Evolutionary conservation across 176 grass and related monocot genomes (phyloP).

Genomic region (maize (Zea mays)): DNA sequence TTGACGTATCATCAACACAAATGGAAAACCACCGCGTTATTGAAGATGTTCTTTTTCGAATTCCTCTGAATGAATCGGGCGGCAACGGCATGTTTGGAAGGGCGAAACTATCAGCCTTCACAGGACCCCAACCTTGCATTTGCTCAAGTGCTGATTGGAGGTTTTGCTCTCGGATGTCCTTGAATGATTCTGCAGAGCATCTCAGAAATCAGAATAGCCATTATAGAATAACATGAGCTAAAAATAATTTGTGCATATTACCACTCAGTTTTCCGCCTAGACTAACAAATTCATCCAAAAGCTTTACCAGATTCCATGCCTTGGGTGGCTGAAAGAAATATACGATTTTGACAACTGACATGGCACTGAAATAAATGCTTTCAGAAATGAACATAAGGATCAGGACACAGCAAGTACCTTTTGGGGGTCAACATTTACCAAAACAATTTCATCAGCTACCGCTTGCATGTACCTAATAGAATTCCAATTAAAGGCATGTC

Average conservation of each 20-base stretch:
- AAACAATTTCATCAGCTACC: slow-evolving; percentile 82
- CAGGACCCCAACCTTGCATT: slow-evolving; percentile 45
- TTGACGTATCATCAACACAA: slow-evolving; percentile 74
- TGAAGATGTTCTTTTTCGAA: slow-evolving; percentile 76
- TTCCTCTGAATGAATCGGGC: slow-evolving; percentile 80
- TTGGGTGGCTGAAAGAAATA: slow-evolving; percentile 62
- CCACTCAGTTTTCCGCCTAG: slow-evolving; percentile 64
- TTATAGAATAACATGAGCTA: slow-evolving; percentile 1
- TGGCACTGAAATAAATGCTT: background rate
- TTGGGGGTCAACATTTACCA: slow-evolving; percentile 68
- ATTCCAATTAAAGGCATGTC: slow-evolving; percentile 30
- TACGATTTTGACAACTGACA: slow-evolving; percentile 17
- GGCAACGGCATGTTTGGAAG: slow-evolving; percentile 67
- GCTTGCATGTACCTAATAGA: slow-evolving; percentile 94
- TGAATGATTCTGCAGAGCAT: slow-evolving; percentile 67
- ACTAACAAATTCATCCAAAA: slow-evolving; percentile 70
- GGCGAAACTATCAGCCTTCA: slow-evolving; percentile 57
- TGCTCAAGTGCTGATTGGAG: slow-evolving; percentile 65
- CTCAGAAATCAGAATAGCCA: slow-evolving; percentile 17
- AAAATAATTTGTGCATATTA: slow-evolving; percentile 42
- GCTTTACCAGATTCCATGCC: slow-evolving; percentile 66
- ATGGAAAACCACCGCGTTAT: slow-evolving; percentile 81
- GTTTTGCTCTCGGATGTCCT: slow-evolving; percentile 52
- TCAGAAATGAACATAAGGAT: slow-evolving; percentile 19
- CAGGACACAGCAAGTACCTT: slow-evolving; percentile 40